Evolutionary conservation across 345 rosid genomes (phyloP).

Genomic region (Eucalyptus camaldulensis): DNA sequence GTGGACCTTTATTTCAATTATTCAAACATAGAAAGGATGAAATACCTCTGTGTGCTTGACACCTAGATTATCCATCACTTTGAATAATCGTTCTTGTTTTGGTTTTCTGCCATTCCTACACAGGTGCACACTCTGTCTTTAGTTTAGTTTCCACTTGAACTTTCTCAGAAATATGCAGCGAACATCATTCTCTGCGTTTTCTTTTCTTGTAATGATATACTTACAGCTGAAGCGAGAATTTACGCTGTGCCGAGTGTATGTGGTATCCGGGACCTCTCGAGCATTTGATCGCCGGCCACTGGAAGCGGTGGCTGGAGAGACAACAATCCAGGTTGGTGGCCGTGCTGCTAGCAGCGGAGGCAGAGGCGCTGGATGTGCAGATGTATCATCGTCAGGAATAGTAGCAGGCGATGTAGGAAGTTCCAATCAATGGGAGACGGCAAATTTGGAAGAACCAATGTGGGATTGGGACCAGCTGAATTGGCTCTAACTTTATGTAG

Average conservation of each 20-base stretch:
- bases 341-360: background rate
- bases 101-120: background rate
- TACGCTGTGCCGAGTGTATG: background rate
- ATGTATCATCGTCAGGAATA: background rate
- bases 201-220: background rate
- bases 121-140: background rate
- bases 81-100: background rate
- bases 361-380: background rate
- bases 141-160: background rate
- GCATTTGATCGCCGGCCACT: background rate
- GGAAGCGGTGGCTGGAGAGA: background rate
- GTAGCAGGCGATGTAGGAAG: background rate
- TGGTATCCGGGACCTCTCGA: background rate
- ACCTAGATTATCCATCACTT: background rate
- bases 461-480: background rate
- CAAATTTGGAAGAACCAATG: background rate
- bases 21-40: background rate
- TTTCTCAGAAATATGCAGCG: background rate
- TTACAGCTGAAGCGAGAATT: background rate
- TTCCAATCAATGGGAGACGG: background rate
- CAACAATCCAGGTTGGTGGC: background rate
- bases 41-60: background rate
- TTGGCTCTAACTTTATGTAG: background rate
- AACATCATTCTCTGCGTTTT: background rate
- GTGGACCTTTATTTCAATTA: background rate